Base-by-base conservation (phyloP, 2,329 filamentous ascomycete genomes). In the Monilinia laxa region DNA sequence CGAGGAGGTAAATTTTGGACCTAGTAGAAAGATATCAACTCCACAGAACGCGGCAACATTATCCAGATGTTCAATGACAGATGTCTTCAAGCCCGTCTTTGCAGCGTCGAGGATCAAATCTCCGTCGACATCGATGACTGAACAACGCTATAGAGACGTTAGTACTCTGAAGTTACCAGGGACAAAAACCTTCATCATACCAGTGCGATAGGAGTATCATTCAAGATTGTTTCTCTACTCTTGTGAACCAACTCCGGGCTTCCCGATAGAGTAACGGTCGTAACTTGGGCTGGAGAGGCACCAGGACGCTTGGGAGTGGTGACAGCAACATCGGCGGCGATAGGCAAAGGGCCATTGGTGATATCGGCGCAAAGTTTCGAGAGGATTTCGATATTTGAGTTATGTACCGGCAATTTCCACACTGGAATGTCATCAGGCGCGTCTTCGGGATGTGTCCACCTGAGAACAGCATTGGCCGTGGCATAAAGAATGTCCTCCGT, bases 401-500 rank as follows among this genome's bases (percentile, higher is more conserved):
- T 87, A 78, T 99, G 95, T 31, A 97, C 89, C n/a, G 95, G 95
- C 69, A 99, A 83, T 76, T 96, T 90, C 81, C 96, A 89, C 67
- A 93, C 89, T 56, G 92, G 90, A 66, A 92, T 88, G 73, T 91
- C 90, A 75, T 96, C 92, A 69, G 90, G 87, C 65, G 91, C 91
- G 73, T 91, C 92, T 77, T 92, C 91, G 70, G 94, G 90, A 79
- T 97, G 94, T 62, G 92, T 95, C 95, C 95, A 99, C 77, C 92
- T 88, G 72, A 94, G 86, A 71, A 96, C 88, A 68, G 94, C 93
- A 73, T 92, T 91, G 67, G 88, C 87, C 70, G 91, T 97, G 70
- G 94, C 93, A 80, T 97, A 94, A 69, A 98, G 86, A 75, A 99
- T 92, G 79, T 98, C 93, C 79, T 97, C 93, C 72, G 90, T 90